phyloP scores from a whole-genome alignment of 2,329 filamentous ascomycete genomes.

The Neurospora sp. region DNA sequence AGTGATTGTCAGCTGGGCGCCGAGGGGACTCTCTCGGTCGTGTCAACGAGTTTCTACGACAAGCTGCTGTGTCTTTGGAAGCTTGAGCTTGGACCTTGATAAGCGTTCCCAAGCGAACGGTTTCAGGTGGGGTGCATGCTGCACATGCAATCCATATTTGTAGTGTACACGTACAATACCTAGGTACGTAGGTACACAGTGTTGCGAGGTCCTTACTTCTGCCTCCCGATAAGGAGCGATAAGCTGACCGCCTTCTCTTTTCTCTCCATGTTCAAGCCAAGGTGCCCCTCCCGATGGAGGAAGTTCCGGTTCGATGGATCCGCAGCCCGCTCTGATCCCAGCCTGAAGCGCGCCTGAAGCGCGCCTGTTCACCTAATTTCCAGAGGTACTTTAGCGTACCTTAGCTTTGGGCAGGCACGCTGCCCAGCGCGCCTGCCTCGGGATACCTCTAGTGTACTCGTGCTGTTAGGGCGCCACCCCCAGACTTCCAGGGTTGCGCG shows the following conservation, averaged over 20 bases:
- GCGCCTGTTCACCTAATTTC: not conserved
- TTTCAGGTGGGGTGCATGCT: not conserved
- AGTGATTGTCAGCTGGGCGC: slow-evolving; percentile 52
- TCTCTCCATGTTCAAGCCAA: not conserved
- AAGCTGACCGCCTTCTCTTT: not conserved
- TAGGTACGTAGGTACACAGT: not conserved
- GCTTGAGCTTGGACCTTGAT: slow-evolving; percentile 2
- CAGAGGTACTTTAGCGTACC: not conserved
- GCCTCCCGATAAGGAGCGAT: not conserved
- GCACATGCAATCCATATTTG: not conserved
- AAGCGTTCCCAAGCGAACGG: not conserved
- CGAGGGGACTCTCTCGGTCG: slow-evolving; percentile 31
- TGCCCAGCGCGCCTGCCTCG: not conserved
- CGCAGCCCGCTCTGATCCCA: not conserved
- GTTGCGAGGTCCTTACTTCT: not conserved
- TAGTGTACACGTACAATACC: too few relatives aligned
- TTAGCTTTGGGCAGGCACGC: not conserved
- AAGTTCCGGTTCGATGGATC: not conserved
- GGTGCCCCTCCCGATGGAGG: not conserved
- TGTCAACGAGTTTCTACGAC: slow-evolving; percentile 73
- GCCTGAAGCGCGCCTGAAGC: not conserved
- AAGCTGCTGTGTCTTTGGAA: slow-evolving; percentile 59
- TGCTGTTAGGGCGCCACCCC: not conserved
- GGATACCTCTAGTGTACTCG: not conserved
- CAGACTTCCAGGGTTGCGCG: not conserved